Evolutionary conservation across 345 rosid genomes (phyloP).

Genomic region (Eucalyptus viminalis): DNA sequence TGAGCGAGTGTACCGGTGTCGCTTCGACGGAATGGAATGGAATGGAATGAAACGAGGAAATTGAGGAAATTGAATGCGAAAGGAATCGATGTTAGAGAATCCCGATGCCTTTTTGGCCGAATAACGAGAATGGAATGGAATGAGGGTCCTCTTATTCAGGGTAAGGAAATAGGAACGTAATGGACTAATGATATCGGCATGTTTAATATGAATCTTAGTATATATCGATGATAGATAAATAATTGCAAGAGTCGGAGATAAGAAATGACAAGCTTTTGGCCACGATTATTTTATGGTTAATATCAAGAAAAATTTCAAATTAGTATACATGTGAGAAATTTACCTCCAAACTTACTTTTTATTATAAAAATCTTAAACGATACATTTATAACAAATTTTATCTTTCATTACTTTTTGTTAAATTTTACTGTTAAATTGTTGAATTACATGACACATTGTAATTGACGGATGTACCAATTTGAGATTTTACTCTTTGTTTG

Average conservation of each 20-base stretch:
- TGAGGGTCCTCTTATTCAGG: neutral
- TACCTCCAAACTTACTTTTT: rapidly evolving
- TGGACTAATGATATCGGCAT: neutral
- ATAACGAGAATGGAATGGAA: neutral
- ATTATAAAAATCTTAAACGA: rapidly evolving
- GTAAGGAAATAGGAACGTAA: neutral
- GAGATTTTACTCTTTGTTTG: rapidly evolving
- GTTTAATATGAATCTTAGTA: neutral
- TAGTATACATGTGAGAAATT: no score
- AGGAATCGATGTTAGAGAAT: neutral
- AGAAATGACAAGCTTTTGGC: neutral
- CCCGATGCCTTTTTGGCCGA: neutral
- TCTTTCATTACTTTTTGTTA: rapidly evolving
- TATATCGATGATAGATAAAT: neutral
- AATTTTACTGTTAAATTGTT: rapidly evolving
- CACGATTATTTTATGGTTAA: no score
- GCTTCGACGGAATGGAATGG: neutral
- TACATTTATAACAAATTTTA: rapidly evolving
- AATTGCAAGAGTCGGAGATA: neutral
- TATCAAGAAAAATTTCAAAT: rapidly evolving
- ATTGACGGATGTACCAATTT: rapidly evolving
- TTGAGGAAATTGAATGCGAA: neutral
- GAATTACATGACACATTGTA: rapidly evolving
- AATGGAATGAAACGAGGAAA: neutral
- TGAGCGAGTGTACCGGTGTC: neutral